phyloP scores from a whole-genome alignment of 768 basidiomycete genomes.

The Termitomyces sp. region DNA sequence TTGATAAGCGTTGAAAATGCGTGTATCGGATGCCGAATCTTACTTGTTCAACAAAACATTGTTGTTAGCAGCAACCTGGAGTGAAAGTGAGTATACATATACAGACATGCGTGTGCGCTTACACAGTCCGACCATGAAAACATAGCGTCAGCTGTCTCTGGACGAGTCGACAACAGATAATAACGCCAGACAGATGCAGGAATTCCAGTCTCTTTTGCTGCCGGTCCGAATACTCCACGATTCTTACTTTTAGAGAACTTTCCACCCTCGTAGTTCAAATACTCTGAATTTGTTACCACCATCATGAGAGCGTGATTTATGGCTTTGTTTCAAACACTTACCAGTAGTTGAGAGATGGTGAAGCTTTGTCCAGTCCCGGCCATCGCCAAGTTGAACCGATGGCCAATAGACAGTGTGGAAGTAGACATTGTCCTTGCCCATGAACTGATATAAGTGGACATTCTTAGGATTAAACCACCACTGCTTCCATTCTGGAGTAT shows the following conservation, averaged over 20 bases:
- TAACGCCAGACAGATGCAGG: conserved; percentile 96
- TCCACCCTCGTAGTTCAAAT: conserved; percentile 96
- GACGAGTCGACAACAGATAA: conserved; percentile 88
- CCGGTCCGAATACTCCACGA: conserved; percentile 95
- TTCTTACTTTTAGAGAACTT: conserved; percentile 99
- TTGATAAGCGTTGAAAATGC: not conserved
- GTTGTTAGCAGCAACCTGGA: conserved; percentile 87
- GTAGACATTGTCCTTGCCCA: conserved; percentile 99
- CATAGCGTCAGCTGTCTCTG: conserved; percentile 91
- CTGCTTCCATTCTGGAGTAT: conserved; percentile 89
- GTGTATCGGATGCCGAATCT: conserved; percentile 10
- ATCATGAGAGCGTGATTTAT: not conserved
- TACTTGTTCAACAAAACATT: conserved; percentile 92
- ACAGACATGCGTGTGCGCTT: conserved; percentile 22
- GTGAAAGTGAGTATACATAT: not conserved
- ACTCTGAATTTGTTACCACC: conserved; percentile 43
- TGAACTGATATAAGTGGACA: conserved; percentile 94
- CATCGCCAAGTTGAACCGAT: conserved; percentile 83
- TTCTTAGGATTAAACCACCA: conserved; percentile 97
- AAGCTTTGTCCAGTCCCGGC: conserved; percentile 88
- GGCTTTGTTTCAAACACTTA: conserved; percentile 27
- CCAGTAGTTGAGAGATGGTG: conserved; percentile 96
- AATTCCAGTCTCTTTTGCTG: conserved; percentile 90
- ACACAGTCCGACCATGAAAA: conserved; percentile 97
- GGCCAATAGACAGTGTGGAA: conserved; percentile 98